Evolutionary conservation across 208 protist genomes (phyloP), one percentile per base, ranked within the genome.

Genomic region (Acanthamoeba triangularis): DNA sequence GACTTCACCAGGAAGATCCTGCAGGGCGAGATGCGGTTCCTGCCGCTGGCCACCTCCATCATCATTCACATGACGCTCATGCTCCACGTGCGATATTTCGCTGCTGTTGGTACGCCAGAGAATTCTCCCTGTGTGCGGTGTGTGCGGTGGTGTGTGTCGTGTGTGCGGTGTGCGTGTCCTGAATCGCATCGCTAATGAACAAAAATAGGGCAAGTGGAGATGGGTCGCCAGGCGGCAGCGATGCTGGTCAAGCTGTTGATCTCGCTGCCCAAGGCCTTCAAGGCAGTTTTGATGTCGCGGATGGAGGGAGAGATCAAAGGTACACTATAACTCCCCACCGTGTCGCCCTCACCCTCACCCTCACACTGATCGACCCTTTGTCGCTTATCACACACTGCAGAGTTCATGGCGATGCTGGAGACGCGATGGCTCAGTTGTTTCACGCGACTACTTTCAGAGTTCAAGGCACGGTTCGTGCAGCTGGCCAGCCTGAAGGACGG

Each of bases 191-290:
- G 10, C 23, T 16, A 25, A 61, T 16, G 56, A 14, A 28, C 56
- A 25, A 28, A 1, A 25, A 35, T 41, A 85, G 76, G 30, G 14
- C 76, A 85, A 85, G 20, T 56, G 76, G 47, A 49, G 13, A 14
- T 16, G 44, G 76, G 76, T 37, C 76, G n/a, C 11, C 76, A 56
- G 16, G 76, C 76, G 76, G 76, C 76, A 41, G 47, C 76, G 76
- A 85, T 85, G 76, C 47, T 85, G 28, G 76, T 85, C 76, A 85
- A 85, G 76, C 76, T 85, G 44, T 56, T 85, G 76, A 85, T 85
- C 47, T 85, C 76, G 4, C 76, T 85, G 47, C 76, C 76, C 28
- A 85, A 59, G 30, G 76, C 76, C 20, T 85, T 85, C 30, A 49
- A 85, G 30, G 76, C 76, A 18, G 76, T 85, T 30, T 35, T 85